Base-by-base conservation (phyloP, 1,284 basidiomycete species). In the Pseudozyma sp. region DNA sequence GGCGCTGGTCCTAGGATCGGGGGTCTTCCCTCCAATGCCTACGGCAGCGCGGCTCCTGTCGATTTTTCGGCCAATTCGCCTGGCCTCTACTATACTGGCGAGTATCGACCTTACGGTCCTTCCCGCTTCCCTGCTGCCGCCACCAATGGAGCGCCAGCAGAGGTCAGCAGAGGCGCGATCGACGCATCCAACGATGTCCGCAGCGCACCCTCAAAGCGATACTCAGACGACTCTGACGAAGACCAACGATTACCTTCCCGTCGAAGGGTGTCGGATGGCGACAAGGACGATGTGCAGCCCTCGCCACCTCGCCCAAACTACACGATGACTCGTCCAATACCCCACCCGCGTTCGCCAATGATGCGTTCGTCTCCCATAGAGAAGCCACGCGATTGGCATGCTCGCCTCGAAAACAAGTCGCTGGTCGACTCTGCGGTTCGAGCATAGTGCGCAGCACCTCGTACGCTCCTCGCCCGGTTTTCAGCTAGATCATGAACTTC, bases 341-440 rank as follows among this genome's bases (percentile, higher is more conserved):
- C 40, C 6, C 62, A 35, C 6, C 10, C 58, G 14, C 42, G 54
- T 17, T 71, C 68, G 10, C 47, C 58, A 2, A 14, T 57, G 13
- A 10, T 35, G 7, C 54, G 47, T 14, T 62, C 63, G 47, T 54
- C 62, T 5, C 29, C 40, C 13, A 29, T 56, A 37, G 61, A 63
- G 4, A 54, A 59, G 37, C 55, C 59, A 30, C 55, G 69, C n/a
- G 64, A 72, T 37, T 72, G 69, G 69, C 59, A 66, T n/a, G 34
- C 40, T 2, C 59, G 59, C 13, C 46, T 67, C 7, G 64, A 72
- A n/a, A 63, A 55, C 60, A 67, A 63, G 59, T 56, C 59, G 39
- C 59, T 67, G 31, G 55, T 67, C 42, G 59, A 67, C 34, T 63
- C 63, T 30, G 55, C 58, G 14, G 64, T 63, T 31, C 63, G 59